phyloP scores from a whole-genome alignment of 2,329 filamentous ascomycete genomes.

The Colletotrichum godetiae region DNA sequence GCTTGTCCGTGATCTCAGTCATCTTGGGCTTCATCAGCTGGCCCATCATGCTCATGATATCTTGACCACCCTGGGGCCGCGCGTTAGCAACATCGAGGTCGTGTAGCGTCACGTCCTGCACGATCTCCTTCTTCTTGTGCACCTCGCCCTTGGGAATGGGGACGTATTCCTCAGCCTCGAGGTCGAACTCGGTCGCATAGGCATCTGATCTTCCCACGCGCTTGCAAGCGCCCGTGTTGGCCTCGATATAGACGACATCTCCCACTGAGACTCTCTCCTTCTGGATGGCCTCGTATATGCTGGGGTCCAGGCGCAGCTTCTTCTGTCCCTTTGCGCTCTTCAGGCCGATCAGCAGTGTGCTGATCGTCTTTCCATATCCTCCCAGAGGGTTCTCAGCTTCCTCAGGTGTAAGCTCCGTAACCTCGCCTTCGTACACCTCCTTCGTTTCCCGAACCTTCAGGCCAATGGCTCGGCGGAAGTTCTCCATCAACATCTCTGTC shows the following conservation, averaged over 20 bases:
- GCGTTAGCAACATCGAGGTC: slow-evolving; percentile 97
- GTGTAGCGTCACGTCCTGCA: slow-evolving; percentile 97
- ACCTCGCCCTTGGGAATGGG: slow-evolving; percentile 99
- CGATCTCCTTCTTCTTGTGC: slow-evolving; percentile 99
- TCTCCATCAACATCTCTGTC: slow-evolving; percentile 99
- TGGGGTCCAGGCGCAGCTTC: slow-evolving; percentile 95
- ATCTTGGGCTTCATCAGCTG: slow-evolving; percentile 99
- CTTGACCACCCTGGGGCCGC: slow-evolving; percentile 94
- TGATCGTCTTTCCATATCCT: slow-evolving; percentile 97
- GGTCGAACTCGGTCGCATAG: slow-evolving; percentile 97
- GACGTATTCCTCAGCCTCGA: slow-evolving; percentile 98
- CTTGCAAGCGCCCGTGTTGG: slow-evolving; percentile 98
- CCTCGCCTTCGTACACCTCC: slow-evolving; percentile 98
- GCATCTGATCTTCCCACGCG: slow-evolving; percentile 95
- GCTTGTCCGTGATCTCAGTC: slow-evolving; percentile 98
- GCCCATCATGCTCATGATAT: slow-evolving; percentile 99
- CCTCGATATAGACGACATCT: slow-evolving; percentile 99
- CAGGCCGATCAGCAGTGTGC: slow-evolving; percentile 91
- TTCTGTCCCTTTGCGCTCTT: slow-evolving; percentile 98
- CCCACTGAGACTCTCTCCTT: slow-evolving; percentile 97
- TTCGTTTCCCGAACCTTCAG: slow-evolving; percentile 98
- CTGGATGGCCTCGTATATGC: slow-evolving; percentile 99
- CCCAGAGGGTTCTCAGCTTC: slow-evolving; percentile 98
- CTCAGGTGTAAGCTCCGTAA: slow-evolving; percentile 96
- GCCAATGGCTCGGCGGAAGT: slow-evolving; percentile 96